Percentiles rank a stretch among this genome's conserved stretches.
Conservation (phyloP, 2,329 filamentous ascomycete species). For the Curvularia lunata region DNA sequence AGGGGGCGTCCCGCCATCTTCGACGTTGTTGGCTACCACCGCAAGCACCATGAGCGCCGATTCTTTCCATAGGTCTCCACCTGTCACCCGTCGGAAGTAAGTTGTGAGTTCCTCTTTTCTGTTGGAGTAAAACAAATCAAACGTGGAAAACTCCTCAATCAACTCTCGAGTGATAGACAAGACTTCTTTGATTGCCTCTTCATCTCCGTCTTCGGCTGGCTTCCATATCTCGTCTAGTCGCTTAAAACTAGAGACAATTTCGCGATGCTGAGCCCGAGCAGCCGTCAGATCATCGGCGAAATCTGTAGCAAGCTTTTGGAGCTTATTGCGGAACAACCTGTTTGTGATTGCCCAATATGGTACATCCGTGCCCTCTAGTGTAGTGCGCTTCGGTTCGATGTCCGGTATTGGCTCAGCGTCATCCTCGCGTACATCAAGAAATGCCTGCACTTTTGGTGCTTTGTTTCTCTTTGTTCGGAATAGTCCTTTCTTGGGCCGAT, state of each 20-base stretch:
- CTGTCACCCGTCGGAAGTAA: constrained; percentile 44
- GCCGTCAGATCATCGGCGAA: constrained; percentile 52
- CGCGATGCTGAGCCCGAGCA: constrained; percentile 43
- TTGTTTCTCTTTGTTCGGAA: constrained; percentile 37
- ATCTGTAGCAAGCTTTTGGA: constrained; percentile 35
- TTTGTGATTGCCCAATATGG: constrained; percentile 39
- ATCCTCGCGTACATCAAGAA: constrained; percentile 35
- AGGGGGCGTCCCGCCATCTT: constrained; percentile 38
- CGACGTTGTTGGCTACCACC: constrained; percentile 42
- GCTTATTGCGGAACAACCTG: constrained; percentile 37
- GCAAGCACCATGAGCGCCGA: constrained; percentile 45
- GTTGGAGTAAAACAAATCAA: constrained; percentile 63
- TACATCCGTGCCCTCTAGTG: constrained; percentile 39
- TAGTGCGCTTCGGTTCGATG: constrained; percentile 20
- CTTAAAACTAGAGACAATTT: constrained; percentile 51
- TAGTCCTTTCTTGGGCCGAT: constrained; percentile 38
- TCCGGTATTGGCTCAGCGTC: constrained; percentile 10
- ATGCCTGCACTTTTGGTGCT: constrained; percentile 32
- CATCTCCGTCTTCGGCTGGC: constrained; percentile 57
- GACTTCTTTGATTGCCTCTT: constrained; percentile 61
- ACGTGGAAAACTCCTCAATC: constrained; percentile 65
- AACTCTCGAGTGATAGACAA: constrained; percentile 65
- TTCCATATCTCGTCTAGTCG: constrained; percentile 53
- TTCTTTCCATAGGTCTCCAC: constrained; percentile 45
- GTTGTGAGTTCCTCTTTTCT: constrained; percentile 52